Conservation (phyloP, 2,329 filamentous ascomycete genomes). For the Tolypocladium ophioglossoides region DNA sequence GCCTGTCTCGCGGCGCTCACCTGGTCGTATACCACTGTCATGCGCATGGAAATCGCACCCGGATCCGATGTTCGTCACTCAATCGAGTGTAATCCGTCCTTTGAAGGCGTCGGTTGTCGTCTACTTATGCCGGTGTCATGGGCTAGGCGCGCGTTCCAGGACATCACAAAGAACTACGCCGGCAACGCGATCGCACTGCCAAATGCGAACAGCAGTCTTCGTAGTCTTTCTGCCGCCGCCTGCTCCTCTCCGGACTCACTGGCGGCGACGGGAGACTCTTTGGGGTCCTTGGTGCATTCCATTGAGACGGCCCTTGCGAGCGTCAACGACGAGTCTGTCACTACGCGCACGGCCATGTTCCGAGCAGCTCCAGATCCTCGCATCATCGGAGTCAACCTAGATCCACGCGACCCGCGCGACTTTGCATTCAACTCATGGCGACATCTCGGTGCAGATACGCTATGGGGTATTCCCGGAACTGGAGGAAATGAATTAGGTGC, state of each 20-base stretch:
- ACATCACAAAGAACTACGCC: conserved; percentile 21
- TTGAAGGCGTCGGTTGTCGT: conserved; percentile 7
- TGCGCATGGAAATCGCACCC: conserved; percentile 12
- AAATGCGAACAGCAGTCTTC: conserved; percentile 16
- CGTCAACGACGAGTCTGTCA: conserved; percentile 31
- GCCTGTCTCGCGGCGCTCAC: conserved; percentile 27
- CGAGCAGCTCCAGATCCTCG: conserved; percentile 26
- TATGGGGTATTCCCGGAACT: conserved; percentile 22
- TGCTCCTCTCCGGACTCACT: background rate
- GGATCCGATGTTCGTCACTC: conserved; percentile 1
- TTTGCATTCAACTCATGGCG: conserved; percentile 36
- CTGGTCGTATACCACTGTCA: conserved; percentile 28
- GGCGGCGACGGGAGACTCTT: conserved; percentile 1
- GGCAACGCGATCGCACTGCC: conserved; percentile 32
- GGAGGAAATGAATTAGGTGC: background rate
- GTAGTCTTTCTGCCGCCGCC: conserved; percentile 12
- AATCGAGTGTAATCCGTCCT: background rate
- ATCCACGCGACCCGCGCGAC: conserved; percentile 26
- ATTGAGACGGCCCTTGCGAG: conserved; percentile 14
- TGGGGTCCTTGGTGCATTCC: conserved; percentile 17
- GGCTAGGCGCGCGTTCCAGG: conserved; percentile 22
- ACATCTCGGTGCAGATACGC: conserved; percentile 29
- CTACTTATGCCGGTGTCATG: conserved; percentile 33
- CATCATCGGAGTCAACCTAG: conserved; percentile 26
- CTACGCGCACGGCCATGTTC: conserved; percentile 25